Evolutionary conservation across 495 filamentous ascomycete species (phyloP).

Genomic region (Xylaria nigripes): DNA sequence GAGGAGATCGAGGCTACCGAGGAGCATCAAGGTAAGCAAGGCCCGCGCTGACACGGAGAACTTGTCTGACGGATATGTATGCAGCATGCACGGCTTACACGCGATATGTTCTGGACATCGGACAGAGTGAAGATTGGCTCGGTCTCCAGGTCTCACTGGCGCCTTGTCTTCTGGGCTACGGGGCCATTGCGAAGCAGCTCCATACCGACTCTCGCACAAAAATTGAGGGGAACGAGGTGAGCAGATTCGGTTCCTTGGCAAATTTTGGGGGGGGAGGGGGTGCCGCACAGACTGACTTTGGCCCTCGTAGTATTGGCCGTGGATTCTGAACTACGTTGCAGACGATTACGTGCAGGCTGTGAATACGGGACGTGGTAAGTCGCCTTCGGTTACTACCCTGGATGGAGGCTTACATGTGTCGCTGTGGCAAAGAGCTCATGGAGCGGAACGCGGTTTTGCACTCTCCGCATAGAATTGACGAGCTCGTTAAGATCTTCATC

Average conservation of each 20-base stretch:
- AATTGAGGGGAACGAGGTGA: constrained; percentile 50
- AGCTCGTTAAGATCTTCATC: constrained; percentile 74
- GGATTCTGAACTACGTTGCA: constrained; percentile 79
- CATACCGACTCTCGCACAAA: constrained; percentile 48
- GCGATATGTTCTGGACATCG: constrained; percentile 82
- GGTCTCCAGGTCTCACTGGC: constrained; percentile 74
- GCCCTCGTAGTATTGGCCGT: constrained; percentile 59
- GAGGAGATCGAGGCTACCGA: constrained; percentile 62
- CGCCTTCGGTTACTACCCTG: neutral
- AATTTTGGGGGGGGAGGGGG: neutral
- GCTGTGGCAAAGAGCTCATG: constrained; percentile 47
- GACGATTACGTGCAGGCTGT: constrained; percentile 69
- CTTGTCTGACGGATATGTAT: neutral
- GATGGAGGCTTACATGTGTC: constrained; percentile 10
- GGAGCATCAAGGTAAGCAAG: constrained; percentile 58
- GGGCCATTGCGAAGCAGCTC: constrained; percentile 61
- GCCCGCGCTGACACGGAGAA: neutral
- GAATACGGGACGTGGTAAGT: constrained; percentile 55
- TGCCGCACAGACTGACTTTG: neutral
- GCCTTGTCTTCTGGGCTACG: constrained; percentile 82
- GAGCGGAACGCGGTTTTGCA: constrained; percentile 63
- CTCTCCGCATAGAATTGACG: constrained; percentile 65
- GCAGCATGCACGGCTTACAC: constrained; percentile 64
- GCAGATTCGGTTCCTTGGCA: neutral
- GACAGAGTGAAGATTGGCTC: constrained; percentile 77